Base-by-base conservation (phyloP, 2,329 filamentous ascomycete species). In the Hypoxylon sp. region DNA sequence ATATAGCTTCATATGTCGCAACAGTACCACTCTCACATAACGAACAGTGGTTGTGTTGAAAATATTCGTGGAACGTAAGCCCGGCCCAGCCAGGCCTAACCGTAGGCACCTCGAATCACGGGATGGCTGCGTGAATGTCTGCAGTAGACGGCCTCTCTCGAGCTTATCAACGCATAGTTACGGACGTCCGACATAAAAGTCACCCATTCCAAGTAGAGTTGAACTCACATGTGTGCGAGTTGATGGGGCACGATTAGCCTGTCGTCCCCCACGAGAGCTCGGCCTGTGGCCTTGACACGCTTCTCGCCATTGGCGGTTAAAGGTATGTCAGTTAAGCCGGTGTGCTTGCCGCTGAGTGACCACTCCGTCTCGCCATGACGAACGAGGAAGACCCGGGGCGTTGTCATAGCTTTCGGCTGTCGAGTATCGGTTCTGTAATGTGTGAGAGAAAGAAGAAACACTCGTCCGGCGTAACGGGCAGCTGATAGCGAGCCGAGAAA, bases 281-380 rank as follows among this genome's bases (percentile, higher is more conserved):
- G 84, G 5, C 93, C 93, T 0, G 94, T 97, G 1, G 89, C 87
- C 55, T 78, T 79, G 56, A 93, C 83, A 58, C 90, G 83, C 73
- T 86, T 90, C 79, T 92, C 90, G 48, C 94, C 94, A 71, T 91
- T 89, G 47, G 82, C 77, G 0, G 93, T 97, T 31, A 97, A 81
- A 1, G 92, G 88, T 3, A 98, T 90, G 70, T 98, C 93, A n/a
- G 90, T 90, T 23, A 80, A 82, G 48, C 92, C 90, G 0, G 94
- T 98, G 76, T 97, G 91, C 48, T 87, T 83, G 53, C 92, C 93
- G 66, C 89, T 89, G 43, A 96, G 85, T 4, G 91, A 96, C 93
- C 93, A 98, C 79, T 96, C 92, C 3, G 93, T 98, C 79, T 97
- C 92, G 76, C 93, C 94, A 72, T 97, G 93, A 67, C 93, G 91